A percentile compares a stretch with the other conserved stretches of the same genome.
Conservation (phyloP, 2,329 filamentous ascomycete species). For the Aspergillus costaricaensis region DNA sequence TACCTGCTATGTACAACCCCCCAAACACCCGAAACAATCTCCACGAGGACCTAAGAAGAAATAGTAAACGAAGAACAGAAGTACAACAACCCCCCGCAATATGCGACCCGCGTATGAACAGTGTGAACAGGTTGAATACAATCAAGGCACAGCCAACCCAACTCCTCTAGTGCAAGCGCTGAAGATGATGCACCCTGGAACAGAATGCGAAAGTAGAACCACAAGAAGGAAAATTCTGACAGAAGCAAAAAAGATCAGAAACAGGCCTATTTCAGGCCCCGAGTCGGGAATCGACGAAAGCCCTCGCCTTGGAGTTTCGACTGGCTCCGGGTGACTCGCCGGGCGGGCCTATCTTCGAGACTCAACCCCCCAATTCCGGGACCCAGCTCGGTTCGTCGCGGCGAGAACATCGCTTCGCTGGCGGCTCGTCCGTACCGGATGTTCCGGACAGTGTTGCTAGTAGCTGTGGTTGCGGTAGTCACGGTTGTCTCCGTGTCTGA, state of each 20-base stretch:
- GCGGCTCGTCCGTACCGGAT: conserved; percentile 37
- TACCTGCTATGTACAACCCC: conserved; percentile 3
- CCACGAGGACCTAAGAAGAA: background rate
- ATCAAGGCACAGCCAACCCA: conserved; percentile 2
- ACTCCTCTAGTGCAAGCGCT: conserved; percentile 8
- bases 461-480: conserved; percentile 35
- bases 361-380: conserved; percentile 37
- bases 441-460: conserved; percentile 37
- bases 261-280: conserved; percentile 17
- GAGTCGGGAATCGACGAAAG: conserved; percentile 17
- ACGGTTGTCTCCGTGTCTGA: conserved; percentile 42
- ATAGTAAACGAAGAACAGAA: too few species aligned
- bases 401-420: conserved; percentile 30
- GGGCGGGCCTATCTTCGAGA: conserved; percentile 35
- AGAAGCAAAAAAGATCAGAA: background rate
- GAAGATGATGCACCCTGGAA: background rate
- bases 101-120: background rate
- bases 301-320: conserved; percentile 25
- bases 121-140: background rate
- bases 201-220: conserved; percentile 39
- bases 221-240: background rate
- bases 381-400: conserved; percentile 34
- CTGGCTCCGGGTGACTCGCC: conserved; percentile 41
- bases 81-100: background rate
- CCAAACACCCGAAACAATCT: background rate